These are phyloP conservation scores for Dysphania ambrosioides DNA, from an alignment of 148 eudicot genomes.

Conservation along the genomic window DNA sequence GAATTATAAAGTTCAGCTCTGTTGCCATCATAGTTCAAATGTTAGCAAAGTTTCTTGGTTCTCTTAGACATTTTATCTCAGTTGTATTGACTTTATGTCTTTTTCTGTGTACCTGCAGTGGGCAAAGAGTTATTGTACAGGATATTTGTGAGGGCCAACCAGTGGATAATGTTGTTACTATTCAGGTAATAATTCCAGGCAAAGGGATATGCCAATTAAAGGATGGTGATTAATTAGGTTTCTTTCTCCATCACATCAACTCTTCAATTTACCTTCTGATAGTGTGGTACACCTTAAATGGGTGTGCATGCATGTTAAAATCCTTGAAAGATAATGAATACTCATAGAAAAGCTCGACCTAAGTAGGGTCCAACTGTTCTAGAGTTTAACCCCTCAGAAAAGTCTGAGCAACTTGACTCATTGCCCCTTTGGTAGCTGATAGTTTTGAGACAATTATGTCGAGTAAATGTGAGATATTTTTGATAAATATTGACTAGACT, in stretches of 20 bases:
- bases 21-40: background rate
- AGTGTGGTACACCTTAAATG: background rate
- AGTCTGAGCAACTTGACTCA: no score
- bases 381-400: no score
- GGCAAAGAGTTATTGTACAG: conserved; percentile 76
- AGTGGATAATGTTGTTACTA: conserved; percentile 63
- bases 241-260: background rate
- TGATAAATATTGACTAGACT: background rate
- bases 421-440: background rate
- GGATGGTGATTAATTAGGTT: background rate
- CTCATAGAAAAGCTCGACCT: background rate
- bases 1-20: background rate
- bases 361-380: no score
- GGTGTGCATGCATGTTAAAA: background rate
- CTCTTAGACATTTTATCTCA: background rate
- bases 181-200: conserved; percentile 52
- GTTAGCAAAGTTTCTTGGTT: background rate
- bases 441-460: background rate
- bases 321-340: background rate
- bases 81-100: conserved; percentile 14
- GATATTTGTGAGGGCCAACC: conserved; percentile 50
- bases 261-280: background rate
- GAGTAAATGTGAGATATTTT: background rate
- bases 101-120: conserved; percentile 49
- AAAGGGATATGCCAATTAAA: background rate